Percentiles rank a stretch among this genome's conserved stretches.
phyloP scores from a whole-genome alignment of 176 grass and related monocot genomes.

The Carex parvula region DNA sequence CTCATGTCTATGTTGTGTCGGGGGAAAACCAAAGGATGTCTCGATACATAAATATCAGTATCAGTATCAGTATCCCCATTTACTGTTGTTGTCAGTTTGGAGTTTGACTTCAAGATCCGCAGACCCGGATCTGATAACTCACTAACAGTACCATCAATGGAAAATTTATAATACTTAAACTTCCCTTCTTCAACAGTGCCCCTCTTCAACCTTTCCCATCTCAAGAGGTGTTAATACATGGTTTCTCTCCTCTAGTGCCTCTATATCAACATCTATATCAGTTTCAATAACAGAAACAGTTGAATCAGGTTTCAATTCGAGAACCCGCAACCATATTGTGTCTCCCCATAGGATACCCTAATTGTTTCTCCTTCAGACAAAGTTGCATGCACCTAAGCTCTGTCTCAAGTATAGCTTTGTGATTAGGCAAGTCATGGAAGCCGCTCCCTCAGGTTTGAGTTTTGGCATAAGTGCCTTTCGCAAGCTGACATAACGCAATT shows the following conservation, averaged over 20 bases:
- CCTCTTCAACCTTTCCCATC: conserved; percentile 51
- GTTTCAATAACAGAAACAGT: conserved; percentile 96
- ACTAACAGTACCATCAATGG: conserved; percentile 41
- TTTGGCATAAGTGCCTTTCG: conserved; percentile 93
- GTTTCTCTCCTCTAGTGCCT: conserved; percentile 50
- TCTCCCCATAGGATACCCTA: conserved; percentile 59
- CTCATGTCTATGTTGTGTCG: conserved; percentile 90
- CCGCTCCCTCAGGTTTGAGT: conserved; percentile 66
- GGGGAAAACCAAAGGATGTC: conserved; percentile 96
- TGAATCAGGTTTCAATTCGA: conserved; percentile 74
- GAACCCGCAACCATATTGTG: conserved; percentile 69
- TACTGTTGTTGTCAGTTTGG: conserved; percentile 37
- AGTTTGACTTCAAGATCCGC: conserved; percentile 67
- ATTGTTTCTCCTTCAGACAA: conserved; percentile 77
- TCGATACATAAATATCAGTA: conserved; percentile 73
- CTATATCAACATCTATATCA: conserved; percentile 91
- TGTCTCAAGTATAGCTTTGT: conserved; percentile 92
- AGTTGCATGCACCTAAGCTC: conserved; percentile 77
- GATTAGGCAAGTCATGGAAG: conserved; percentile 92
- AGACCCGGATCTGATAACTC: conserved; percentile 54
- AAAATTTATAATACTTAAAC: conserved; percentile 93
- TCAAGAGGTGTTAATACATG: conserved; percentile 68
- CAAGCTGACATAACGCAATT: conserved; percentile 69
- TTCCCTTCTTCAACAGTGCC: conserved; percentile 71
- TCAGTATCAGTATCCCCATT: conserved; percentile 59